Conservation (phyloP, 192 early-diverging fungal species). For the Umbelopsis ramanniana region DNA sequence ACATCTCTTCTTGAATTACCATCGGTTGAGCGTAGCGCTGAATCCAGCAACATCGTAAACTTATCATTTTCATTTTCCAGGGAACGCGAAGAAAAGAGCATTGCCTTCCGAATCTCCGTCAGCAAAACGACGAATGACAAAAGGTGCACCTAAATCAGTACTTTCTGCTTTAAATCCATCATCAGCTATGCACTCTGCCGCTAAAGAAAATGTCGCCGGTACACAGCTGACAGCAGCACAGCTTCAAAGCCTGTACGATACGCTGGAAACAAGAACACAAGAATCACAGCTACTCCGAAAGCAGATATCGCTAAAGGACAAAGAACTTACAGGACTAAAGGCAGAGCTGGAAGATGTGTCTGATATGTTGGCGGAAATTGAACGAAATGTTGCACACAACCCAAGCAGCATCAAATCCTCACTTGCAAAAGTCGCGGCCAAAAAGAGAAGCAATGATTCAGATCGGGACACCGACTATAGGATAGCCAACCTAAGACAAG, state of each 20-base stretch:
- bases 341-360: constrained; percentile 3
- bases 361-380: constrained; percentile 4
- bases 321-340: constrained; percentile 1
- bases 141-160: not conserved
- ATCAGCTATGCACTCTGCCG: not conserved
- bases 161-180: constrained; percentile 3
- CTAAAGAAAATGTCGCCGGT: not conserved
- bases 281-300: constrained; percentile 15
- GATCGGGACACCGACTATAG: not conserved
- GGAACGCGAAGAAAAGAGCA: not conserved
- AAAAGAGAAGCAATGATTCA: constrained; percentile 6
- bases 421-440: constrained; percentile 3
- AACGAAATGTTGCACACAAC: not conserved
- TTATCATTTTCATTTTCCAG: not conserved
- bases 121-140: not conserved
- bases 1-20: not conserved
- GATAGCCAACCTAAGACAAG: not conserved
- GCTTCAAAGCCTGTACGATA: constrained; percentile 5
- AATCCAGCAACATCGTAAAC: not conserved
- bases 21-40: too few species aligned
- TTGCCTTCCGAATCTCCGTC: not conserved
- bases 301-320: constrained; percentile 4
- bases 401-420: constrained; percentile 2
- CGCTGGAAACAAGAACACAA: constrained; percentile 2
- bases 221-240: not conserved